Percentiles rank a stretch among this genome's conserved stretches.
These are phyloP conservation scores for Aphanoascus verrucosus DNA, from an alignment of 2,329 filamentous ascomycete genomes.

Conservation along the genomic window DNA sequence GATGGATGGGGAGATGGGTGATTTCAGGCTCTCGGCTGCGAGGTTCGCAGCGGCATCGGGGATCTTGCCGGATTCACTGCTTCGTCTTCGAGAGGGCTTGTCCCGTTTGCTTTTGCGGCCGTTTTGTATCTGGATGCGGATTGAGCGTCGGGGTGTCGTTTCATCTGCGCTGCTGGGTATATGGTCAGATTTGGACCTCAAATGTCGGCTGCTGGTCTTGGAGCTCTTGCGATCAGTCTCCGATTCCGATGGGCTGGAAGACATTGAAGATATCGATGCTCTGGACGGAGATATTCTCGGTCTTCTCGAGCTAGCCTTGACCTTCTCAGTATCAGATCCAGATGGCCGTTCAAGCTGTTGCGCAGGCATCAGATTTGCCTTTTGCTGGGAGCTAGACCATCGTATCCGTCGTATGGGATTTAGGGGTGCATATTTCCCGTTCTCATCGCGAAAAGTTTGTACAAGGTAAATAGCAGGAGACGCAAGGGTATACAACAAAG, in stretches of 20 bases:
- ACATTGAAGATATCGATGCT: conserved; percentile 34
- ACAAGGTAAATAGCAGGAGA: conserved; percentile 74
- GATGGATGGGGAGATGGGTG: conserved; percentile 70
- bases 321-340: conserved; percentile 20
- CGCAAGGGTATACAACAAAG: conserved; percentile 66
- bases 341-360: conserved; percentile 18
- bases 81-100: conserved; percentile 31
- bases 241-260: conserved; percentile 46
- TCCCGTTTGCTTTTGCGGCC: conserved; percentile 67
- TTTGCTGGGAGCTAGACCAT: conserved; percentile 17
- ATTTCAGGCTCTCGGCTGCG: conserved; percentile 74
- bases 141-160: conserved; percentile 62
- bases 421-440: conserved; percentile 52
- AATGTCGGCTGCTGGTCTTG: conserved; percentile 3
- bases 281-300: conserved; percentile 26
- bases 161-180: conserved; percentile 44
- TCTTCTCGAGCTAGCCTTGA: conserved; percentile 20
- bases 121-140: conserved; percentile 79
- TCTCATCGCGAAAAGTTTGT: conserved; percentile 70
- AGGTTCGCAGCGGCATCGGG: conserved; percentile 31
- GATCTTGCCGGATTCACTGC: conserved; percentile 22
- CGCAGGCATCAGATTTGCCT: conserved; percentile 11
- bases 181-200: conserved; percentile 22
- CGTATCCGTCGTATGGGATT: conserved; percentile 11
- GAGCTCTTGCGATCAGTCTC: conserved; percentile 36